Base-by-base conservation (phyloP, 306 rosid species). In the Prunus padus region DNA sequence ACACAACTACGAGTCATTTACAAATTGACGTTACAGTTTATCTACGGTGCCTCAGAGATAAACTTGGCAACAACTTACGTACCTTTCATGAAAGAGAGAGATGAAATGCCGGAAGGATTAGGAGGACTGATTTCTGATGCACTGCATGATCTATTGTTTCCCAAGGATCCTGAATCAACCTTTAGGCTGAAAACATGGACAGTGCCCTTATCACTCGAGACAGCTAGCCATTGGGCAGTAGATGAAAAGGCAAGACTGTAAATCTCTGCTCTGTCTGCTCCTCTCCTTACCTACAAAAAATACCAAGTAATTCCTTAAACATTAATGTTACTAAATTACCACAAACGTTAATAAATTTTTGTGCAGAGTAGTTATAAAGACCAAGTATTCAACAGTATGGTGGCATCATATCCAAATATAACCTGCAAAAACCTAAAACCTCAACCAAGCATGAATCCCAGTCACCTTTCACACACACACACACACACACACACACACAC, bases 181-280 rank as follows among this genome's bases (percentile, higher is more conserved):
- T 90, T 92, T 14, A 92, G 87, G 71, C 88, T 84, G 88, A 95
- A 95, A 44, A 95, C 91, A 79, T 95, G 99, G 73, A 95, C 93
- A 47, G 99, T 95, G 7, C 99, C 97, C 91, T 92, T 95, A 84
- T 92, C 97, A 78, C 99, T 95, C 33, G 99, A 95, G 76, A 84
- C 99, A 4, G 97, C 99, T 76, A 95, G 78, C 97, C 99, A 95
- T 88, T 90, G 97, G n/a, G 96, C 92, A 40, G 85, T 72, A 5
- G 97, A 85, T 78, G 97, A 95, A 79, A 95, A 92, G 12, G 97
- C 97, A 86, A 95, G 87, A 80, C 99, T 92, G 78, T 76, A 85
- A 59, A 95, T 89, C 81, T 89, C 99, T 0, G 99, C 99, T n/a
- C 80, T 85, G 75, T 95, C 92, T 42, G 99, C 93, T 56, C 97